Percentiles rank a stretch among this genome's conserved stretches.
phyloP scores from a whole-genome alignment of 2,329 filamentous ascomycete species.

The Penicillium concentricum region DNA sequence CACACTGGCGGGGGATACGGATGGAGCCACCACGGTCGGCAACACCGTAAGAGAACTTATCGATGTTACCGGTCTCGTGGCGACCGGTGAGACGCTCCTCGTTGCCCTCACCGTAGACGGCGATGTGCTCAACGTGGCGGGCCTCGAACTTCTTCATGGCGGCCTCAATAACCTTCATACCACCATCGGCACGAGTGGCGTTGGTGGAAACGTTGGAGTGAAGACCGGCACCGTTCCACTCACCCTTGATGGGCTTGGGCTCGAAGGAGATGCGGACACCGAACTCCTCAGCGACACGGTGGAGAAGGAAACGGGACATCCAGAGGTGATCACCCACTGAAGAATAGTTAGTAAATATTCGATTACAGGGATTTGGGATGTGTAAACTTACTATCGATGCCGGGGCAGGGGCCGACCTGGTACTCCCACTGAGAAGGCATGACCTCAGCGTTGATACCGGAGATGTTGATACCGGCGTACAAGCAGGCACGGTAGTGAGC shows the following conservation, averaged over 20 bases:
- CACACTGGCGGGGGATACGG: slow-evolving; percentile 82
- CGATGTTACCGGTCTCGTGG: slow-evolving; percentile 92
- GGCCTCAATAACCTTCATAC: slow-evolving; percentile 91
- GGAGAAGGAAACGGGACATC: slow-evolving; percentile 84
- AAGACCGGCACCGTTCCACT: slow-evolving; percentile 96
- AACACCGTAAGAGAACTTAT: slow-evolving; percentile 89
- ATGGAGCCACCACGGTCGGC: slow-evolving; percentile 95
- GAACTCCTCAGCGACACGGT: slow-evolving; percentile 93
- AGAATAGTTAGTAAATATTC: slow-evolving; percentile 21
- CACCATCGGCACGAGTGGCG: slow-evolving; percentile 84
- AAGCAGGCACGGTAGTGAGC: slow-evolving; percentile 88
- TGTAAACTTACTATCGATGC: slow-evolving; percentile 69
- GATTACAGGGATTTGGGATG: not conserved
- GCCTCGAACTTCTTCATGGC: slow-evolving; percentile 79
- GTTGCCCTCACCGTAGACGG: slow-evolving; percentile 94
- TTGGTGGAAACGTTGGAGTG: slow-evolving; percentile 92
- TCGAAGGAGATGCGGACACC: slow-evolving; percentile 92
- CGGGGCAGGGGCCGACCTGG: slow-evolving; percentile 87
- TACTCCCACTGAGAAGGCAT: slow-evolving; percentile 98
- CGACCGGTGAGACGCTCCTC: slow-evolving; percentile 87
- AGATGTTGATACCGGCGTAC: slow-evolving; percentile 88
- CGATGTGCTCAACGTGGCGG: slow-evolving; percentile 80
- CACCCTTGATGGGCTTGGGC: slow-evolving; percentile 91
- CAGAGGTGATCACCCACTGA: slow-evolving; percentile 93
- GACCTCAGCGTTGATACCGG: slow-evolving; percentile 97